Evolutionary conservation across 495 filamentous ascomycete genomes (phyloP).

Genomic region (Penicillium odoratum): DNA sequence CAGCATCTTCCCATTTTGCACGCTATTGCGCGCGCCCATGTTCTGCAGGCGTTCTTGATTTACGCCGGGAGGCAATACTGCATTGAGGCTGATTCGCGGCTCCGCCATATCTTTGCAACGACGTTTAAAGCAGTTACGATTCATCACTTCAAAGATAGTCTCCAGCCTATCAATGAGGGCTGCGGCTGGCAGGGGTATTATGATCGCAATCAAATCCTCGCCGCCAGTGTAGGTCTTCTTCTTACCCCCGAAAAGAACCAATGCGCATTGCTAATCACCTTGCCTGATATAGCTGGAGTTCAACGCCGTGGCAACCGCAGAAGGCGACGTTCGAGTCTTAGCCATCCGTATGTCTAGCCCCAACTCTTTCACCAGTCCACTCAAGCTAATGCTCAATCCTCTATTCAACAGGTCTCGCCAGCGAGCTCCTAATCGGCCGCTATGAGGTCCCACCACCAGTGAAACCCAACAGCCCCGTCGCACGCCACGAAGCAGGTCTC

Average conservation of each 20-base stretch:
- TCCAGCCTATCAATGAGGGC: constrained; percentile 18
- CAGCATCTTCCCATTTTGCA: constrained; percentile 37
- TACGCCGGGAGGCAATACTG: constrained; percentile 8
- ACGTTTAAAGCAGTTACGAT: constrained; percentile 29
- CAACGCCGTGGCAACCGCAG: constrained; percentile 27
- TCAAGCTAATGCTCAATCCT: constrained; percentile 6
- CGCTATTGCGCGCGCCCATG: constrained; percentile 26
- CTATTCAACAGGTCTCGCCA: constrained; percentile 24
- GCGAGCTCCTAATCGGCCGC: constrained; percentile 34
- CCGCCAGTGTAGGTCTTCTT: neutral
- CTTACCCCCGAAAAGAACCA: neutral
- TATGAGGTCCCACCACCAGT: constrained; percentile 31
- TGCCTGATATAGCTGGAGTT: constrained; percentile 14
- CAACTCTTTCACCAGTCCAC: neutral
- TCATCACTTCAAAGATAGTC: neutral
- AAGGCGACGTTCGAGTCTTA: constrained; percentile 35
- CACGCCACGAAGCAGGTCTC: constrained; percentile 31
- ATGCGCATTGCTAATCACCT: neutral
- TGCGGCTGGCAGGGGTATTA: constrained; percentile 36
- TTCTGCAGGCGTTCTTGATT: constrained; percentile 29
- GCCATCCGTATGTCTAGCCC: constrained; percentile 22
- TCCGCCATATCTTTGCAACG: constrained; percentile 21
- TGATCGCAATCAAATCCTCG: constrained; percentile 28
- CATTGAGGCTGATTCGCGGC: neutral
- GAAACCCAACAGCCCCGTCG: constrained; percentile 22